These are phyloP conservation scores for Sarcomyxa edulis DNA, from an alignment of 768 basidiomycete genomes.

Conservation along the genomic window DNA sequence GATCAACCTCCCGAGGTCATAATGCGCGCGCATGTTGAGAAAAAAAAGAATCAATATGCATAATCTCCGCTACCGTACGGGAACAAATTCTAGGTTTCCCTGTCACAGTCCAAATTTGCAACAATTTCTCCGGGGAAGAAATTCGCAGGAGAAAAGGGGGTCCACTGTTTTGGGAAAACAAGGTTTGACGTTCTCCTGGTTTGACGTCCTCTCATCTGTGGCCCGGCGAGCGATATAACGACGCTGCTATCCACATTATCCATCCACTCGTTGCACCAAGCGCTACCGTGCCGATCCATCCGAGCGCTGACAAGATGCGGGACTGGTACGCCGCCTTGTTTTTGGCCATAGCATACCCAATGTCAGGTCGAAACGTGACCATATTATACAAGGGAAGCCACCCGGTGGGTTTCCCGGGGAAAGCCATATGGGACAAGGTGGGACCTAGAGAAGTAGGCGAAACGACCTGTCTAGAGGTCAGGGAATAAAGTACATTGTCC, in stretches of 20 bases:
- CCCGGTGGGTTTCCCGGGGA: conserved; percentile 57
- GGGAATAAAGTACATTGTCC: conserved; percentile 67
- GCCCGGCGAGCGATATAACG: background rate
- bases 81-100: no score
- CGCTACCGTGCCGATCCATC: conserved; percentile 41
- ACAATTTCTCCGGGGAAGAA: conserved; percentile 7
- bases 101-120: no score
- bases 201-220: no score
- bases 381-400: conserved; percentile 97
- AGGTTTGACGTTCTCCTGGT: conserved; percentile 25
- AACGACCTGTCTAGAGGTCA: conserved; percentile 47
- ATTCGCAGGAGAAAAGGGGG: conserved; percentile 15
- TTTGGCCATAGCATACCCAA: conserved; percentile 82
- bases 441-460: conserved; percentile 42
- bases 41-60: no score
- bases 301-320: conserved; percentile 46
- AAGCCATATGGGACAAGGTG: conserved; percentile 45
- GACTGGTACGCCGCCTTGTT: conserved; percentile 67
- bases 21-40: no score
- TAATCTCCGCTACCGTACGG: no score
- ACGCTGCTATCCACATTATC: background rate
- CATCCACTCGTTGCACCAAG: conserved; percentile 15
- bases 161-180: conserved; percentile 22
- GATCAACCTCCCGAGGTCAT: no score
- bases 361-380: conserved; percentile 96